Percentiles rank a stretch among this genome's conserved stretches.
Evolutionary conservation across 2,329 filamentous ascomycete species (phyloP).

Genomic region (Talaromyces sp.): DNA sequence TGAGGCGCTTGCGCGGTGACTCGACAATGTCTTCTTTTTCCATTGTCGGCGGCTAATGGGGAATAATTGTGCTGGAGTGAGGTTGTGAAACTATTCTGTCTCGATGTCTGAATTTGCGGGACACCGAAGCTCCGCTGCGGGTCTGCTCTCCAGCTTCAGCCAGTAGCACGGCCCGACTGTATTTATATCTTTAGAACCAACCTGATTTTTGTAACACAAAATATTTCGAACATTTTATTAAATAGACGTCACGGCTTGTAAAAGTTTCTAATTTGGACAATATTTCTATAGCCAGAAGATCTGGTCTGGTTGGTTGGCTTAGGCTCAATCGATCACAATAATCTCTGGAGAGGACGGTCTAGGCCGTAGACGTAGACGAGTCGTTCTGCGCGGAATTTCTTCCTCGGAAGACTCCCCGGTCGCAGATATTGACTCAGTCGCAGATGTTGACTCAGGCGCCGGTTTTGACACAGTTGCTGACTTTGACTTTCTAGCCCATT

Average conservation of each 20-base stretch:
- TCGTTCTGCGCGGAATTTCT: not conserved
- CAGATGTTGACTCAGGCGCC: no score
- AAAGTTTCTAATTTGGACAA: no score
- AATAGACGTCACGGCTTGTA: no score
- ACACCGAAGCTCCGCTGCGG: not conserved
- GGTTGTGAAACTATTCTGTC: no score
- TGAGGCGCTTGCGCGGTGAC: constrained; percentile 19
- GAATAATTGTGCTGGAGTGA: no score
- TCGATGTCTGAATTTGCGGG: not conserved
- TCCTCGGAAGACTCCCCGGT: not conserved
- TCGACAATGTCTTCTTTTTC: constrained; percentile 14
- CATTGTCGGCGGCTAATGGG: constrained; percentile 1
- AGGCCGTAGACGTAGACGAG: not conserved
- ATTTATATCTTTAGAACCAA: not conserved
- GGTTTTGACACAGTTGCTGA: not conserved
- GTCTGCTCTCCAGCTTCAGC: not conserved
- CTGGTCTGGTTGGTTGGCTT: no score
- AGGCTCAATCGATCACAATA: not conserved
- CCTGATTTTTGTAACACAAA: not conserved
- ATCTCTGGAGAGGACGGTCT: not conserved
- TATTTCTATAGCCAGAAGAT: no score
- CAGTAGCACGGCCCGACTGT: not conserved
- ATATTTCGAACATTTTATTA: not conserved
- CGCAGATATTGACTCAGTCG: no score
- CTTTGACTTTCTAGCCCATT: constrained; percentile 21